Base-by-base conservation (phyloP, 768 basidiomycete genomes). In the Tylopilus cervinicoccineus region DNA sequence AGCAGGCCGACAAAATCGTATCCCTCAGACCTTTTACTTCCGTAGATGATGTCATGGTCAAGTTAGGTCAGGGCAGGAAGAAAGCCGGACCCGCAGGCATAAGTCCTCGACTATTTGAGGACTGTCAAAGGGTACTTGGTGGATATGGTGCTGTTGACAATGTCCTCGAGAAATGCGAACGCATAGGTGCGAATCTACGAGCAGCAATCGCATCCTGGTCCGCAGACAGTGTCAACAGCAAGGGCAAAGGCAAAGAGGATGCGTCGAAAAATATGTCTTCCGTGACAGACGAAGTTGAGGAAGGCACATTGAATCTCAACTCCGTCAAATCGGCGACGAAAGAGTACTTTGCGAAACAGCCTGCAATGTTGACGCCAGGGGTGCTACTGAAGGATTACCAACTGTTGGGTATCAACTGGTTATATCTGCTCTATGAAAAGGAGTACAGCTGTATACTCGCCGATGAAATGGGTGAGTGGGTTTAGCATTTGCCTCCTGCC, bases 391-490 rank as follows among this genome's bases (percentile, higher is more conserved):
- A 99, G 73, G 94, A 95, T 57, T 99, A 99, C 66, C 95, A 99
- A 68, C 73, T 98, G 50, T 76, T 97, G 48, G 96, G 96, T n/a
- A 78, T 99, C 45, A 99, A 98, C 65, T 99, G 96, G 96, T 73
- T 99, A 54, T 83, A 91, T 68, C 70, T 98, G 19, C 72, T 98
- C 43, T 93, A 93, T 67, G 76, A 75, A 49, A 83, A 80, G 59
- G 78, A 79, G 50, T 76, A 88, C 43, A 94, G 92, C 54, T 97
- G 95, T 67, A 98, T 99, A 62, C 78, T 99, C 36, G 96, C 96
- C 2, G 96, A 99, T 67, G 96, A 99, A 68, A 99, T 99, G 96
- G 95, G 95, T 90, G 68, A 58, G 80, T 76, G 27, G 34, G 22
- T 43, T 34, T 20, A 12, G 12, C 5, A 2, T 31, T 47, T 9